Conservation (phyloP, 805 yeast species). For the Metschnikowia santaceciliae region DNA sequence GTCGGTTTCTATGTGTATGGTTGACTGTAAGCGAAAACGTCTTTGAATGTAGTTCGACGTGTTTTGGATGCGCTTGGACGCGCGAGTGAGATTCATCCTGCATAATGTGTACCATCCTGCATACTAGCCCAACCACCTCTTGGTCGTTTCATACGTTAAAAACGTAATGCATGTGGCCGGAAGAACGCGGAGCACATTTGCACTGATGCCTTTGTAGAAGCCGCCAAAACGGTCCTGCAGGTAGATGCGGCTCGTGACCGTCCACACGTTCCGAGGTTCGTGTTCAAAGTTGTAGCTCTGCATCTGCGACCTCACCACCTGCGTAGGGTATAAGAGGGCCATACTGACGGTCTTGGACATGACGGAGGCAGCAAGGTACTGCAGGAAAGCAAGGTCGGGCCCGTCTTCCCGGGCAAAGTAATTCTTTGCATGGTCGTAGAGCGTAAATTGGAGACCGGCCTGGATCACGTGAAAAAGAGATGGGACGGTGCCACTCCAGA, state of each 20-base stretch:
- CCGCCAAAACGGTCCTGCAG: slow-evolving; percentile 56
- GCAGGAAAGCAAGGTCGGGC: slow-evolving; percentile 41
- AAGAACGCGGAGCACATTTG: slow-evolving; percentile 75
- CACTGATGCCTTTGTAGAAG: slow-evolving; percentile 77
- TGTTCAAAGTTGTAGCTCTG: slow-evolving; percentile 41
- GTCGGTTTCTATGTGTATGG: too few species aligned
- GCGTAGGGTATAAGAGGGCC: slow-evolving; percentile 73
- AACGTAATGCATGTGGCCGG: slow-evolving; percentile 95
- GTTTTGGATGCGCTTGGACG: too few species aligned
- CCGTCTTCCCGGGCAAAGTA: slow-evolving; percentile 11
- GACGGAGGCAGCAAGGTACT: slow-evolving; percentile 66
- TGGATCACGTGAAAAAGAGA: slow-evolving; percentile 81
- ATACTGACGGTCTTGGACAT: slow-evolving; percentile 67
- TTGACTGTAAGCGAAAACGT: too few species aligned
- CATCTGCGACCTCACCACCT: slow-evolving; percentile 71
- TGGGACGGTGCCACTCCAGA: slow-evolving; percentile 74
- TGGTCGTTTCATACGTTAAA: slow-evolving; percentile 65
- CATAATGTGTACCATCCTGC: too few species aligned
- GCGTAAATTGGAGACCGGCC: slow-evolving; percentile 81
- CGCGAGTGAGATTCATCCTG: too few species aligned
- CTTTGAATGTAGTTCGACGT: too few species aligned
- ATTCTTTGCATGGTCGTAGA: slow-evolving; percentile 74
- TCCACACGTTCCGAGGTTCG: slow-evolving; percentile 21
- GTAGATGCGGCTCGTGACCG: slow-evolving; percentile 40
- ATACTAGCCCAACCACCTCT: slow-evolving; percentile 8